Evolutionary conservation across 2,329 filamentous ascomycete genomes (phyloP).

Genomic region (Apiospora rasikravindrae): DNA sequence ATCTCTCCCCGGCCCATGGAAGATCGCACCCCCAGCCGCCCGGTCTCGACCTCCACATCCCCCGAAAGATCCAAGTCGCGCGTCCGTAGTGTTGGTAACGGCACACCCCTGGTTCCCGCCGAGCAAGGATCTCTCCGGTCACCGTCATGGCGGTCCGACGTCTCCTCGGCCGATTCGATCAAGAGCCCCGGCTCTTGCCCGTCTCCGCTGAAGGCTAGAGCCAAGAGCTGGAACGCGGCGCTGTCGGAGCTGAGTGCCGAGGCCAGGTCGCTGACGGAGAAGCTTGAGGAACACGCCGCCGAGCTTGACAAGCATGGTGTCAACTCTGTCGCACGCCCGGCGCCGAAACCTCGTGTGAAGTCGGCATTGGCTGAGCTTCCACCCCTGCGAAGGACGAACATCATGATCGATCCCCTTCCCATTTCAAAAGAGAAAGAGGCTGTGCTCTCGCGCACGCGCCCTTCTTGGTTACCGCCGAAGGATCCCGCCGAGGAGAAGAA

Average conservation of each 20-base stretch:
- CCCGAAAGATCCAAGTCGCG: conserved; percentile 59
- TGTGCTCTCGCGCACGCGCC: conserved; percentile 78
- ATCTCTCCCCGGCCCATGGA: conserved; percentile 72
- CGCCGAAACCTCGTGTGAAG: conserved; percentile 60
- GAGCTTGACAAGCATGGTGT: conserved; percentile 57
- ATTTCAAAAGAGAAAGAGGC: conserved; percentile 88
- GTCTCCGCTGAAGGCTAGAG: conserved; percentile 57
- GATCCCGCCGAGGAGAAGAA: conserved; percentile 88
- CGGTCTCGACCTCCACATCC: conserved; percentile 58
- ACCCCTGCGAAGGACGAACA: conserved; percentile 73
- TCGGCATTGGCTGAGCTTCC: conserved; percentile 72
- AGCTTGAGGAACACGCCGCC: conserved; percentile 78
- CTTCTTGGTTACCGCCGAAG: conserved; percentile 86
- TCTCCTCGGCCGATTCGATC: conserved; percentile 39
- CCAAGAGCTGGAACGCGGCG: conserved; percentile 77
- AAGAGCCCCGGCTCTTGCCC: conserved; percentile 41
- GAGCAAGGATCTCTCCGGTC: conserved; percentile 66
- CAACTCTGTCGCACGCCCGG: conserved; percentile 32
- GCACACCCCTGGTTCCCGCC: conserved; percentile 63
- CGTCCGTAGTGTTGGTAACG: conserved; percentile 64
- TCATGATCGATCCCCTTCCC: conserved; percentile 84
- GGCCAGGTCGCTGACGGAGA: conserved; percentile 76
- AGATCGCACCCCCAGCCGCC: conserved; percentile 59
- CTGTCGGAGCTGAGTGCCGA: conserved; percentile 73
- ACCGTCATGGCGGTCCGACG: conserved; percentile 57